phyloP scores from a whole-genome alignment of 140 eudicot species.

The Senecio squalidus region DNA sequence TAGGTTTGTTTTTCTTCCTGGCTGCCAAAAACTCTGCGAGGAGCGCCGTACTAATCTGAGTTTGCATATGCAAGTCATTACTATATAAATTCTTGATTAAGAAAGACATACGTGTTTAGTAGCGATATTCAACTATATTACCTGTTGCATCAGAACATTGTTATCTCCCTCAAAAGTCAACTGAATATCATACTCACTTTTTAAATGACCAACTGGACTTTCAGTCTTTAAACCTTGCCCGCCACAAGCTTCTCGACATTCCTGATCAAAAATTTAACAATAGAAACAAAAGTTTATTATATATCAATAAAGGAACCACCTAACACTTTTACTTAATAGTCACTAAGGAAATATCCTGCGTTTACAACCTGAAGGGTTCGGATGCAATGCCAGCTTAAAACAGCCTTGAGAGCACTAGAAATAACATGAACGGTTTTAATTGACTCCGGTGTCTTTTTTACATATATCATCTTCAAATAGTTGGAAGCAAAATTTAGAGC shows the following conservation, averaged over 20 bases:
- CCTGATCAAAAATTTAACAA: conserved; percentile 28
- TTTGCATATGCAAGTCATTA: background rate
- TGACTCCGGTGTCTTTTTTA: background rate
- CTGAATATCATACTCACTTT: conserved; percentile 80
- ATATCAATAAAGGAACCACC: no score
- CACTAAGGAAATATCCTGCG: no score
- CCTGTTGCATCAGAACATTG: conserved; percentile 96
- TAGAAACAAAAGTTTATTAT: no score
- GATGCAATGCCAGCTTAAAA: conserved; percentile 4
- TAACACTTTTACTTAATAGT: no score
- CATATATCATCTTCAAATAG: conserved; percentile 1
- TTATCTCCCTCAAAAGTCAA: conserved; percentile 90
- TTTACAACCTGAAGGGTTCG: conserved; percentile 3
- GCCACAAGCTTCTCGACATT: conserved; percentile 84
- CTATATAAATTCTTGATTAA: no score
- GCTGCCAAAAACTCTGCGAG: conserved; percentile 56
- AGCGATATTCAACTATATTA: no score
- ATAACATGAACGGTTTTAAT: conserved; percentile 1
- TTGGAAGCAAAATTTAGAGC: conserved; percentile 10
- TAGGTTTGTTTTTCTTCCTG: conserved; percentile 48
- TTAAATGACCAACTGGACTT: conserved; percentile 68
- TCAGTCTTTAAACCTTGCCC: conserved; percentile 79
- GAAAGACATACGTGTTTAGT: no score
- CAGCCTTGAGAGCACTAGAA: conserved; percentile 8
- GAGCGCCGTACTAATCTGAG: conserved; percentile 85